Evolutionary conservation across 2,329 filamentous ascomycete genomes (phyloP), one percentile per base, ranked within the genome.

Genomic region (Ophiobolus disseminans): DNA sequence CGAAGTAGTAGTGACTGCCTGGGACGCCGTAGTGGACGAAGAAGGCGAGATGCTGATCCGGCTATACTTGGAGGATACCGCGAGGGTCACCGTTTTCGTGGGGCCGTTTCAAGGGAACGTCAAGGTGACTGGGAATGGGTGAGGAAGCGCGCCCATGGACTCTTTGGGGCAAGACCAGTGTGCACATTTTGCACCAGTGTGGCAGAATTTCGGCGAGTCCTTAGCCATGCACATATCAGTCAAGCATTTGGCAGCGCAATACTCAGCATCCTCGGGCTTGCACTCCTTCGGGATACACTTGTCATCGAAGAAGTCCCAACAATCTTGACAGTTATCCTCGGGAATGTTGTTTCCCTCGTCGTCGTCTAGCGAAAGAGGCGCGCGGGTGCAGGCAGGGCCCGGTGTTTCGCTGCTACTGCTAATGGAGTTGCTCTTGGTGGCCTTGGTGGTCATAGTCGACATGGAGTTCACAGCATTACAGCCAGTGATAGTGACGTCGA

Each of bases 311-410:
- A 19, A 30, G 2, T 40, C 4, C 37, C 37, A 40, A 25, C 37
- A 40, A 14, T 11, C n/a, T n/a, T n/a, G 30, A 11, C 30, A 14
- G 9, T 32, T 32, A 14, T 32, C 30, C 9, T 11, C n/a, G n/a
- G 13, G 16, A 3, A 54, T 56, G 32, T 68, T 65, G 22, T 63
- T 53, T 2, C 65, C 65, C 32, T 68, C 57, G 22, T 68, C 64
- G n/a, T 69, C 65, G 31, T 70, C 63, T 1, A 69, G 47, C n/a
- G 44, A 53, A 4, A 69, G 53, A 5, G 63, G 55, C 7, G 53
- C 61, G 3, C 46, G 42, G 5, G 59, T 63, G 25, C 66, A 70
- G 10, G 53, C 32, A 8, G 52, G 47, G 1, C 39, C 52, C 14
- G 53, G 56, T 10, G 26, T 49, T 16, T 53, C 49, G 16, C 42